phyloP scores from a whole-genome alignment of 1,284 basidiomycete genomes.

The Cryptococcus hybrid region DNA sequence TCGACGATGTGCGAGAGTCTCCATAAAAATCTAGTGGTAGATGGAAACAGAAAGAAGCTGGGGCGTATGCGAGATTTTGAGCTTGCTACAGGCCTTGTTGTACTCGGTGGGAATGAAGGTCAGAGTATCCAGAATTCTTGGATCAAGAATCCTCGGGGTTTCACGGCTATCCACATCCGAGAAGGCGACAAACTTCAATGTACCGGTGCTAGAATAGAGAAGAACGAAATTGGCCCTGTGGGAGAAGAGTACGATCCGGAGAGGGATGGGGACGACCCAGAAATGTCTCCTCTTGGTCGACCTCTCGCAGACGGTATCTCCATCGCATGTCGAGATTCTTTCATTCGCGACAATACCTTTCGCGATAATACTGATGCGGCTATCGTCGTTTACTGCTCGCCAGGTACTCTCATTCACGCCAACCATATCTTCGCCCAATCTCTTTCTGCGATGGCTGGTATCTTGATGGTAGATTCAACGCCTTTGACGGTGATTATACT shows the following conservation, averaged over 20 bases:
- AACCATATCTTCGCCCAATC: slow-evolving; percentile 47
- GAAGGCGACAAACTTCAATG: slow-evolving; percentile 50
- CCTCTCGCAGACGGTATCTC: slow-evolving; percentile 49
- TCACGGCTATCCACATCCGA: slow-evolving; percentile 49
- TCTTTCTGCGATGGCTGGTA: slow-evolving; percentile 49
- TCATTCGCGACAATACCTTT: slow-evolving; percentile 46
- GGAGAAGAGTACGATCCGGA: slow-evolving; percentile 49
- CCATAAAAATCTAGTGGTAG: slow-evolving; percentile 45
- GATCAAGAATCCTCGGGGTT: slow-evolving; percentile 46
- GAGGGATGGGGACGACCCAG: slow-evolving; percentile 49
- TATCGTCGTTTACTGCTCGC: slow-evolving; percentile 52
- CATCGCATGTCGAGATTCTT: slow-evolving; percentile 46
- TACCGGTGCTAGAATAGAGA: slow-evolving; percentile 41
- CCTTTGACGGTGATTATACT: slow-evolving; percentile 50
- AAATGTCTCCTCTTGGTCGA: slow-evolving; percentile 44
- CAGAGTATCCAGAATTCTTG: slow-evolving; percentile 38
- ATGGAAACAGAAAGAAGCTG: slow-evolving; percentile 41
- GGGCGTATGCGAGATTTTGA: slow-evolving; percentile 35
- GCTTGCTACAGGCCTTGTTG: slow-evolving; percentile 36
- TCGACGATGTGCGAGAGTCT: slow-evolving; percentile 48
- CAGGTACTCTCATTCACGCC: slow-evolving; percentile 45
- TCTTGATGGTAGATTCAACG: slow-evolving; percentile 51
- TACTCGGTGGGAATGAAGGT: slow-evolving; percentile 50
- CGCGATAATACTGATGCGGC: slow-evolving; percentile 49
- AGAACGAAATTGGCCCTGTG: slow-evolving; percentile 49